Base-by-base conservation (phyloP, 768 basidiomycete species). In the Rubroboletus pulcherrimus region DNA sequence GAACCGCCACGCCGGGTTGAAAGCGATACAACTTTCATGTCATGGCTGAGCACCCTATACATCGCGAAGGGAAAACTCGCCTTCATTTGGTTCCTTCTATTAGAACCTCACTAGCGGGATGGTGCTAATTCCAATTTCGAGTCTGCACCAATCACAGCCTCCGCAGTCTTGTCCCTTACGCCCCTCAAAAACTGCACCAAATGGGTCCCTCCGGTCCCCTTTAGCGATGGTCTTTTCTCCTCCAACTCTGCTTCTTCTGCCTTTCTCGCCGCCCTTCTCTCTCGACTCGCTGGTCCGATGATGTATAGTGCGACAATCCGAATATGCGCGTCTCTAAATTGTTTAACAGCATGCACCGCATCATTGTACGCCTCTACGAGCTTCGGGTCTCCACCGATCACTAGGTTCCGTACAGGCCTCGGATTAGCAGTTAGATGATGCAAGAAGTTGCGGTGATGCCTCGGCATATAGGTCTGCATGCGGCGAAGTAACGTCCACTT, bases 401-500 rank as follows among this genome's bases (percentile, higher is more conserved):
- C 84, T 34, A 91, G 72, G 17, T 70, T 66, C 33, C 89, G 81
- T 12, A 91, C 72, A 0, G 85, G 81, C 2, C 85, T 79, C 3
- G 84, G 84, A 53, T 79, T 82, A 11, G 73, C 67, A 10, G 77
- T 68, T 29, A 93, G 80, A 66, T 91, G 87, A 49, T 74, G 75
- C 29, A 93, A 74, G 73, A 92, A 93, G n/a, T 80, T 74, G 29
- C 89, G 85, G 66, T 93, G 91, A 59, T 85, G 82, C 11, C 82
- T 78, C 7, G 91, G 89, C 91, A 93, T 93, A 71, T 93, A 93
- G 7, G 74, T 70, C 51, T 87, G 81, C 90, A 92, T 91, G 34
- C 86, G 79, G 47, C 80, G 74, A 53, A 92, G 78, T 66, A 91
- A 85, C 7, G 81, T 55, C 63, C 63, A 53, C 35, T 55, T 53